These are phyloP conservation scores for Cucumis hystrix DNA, from an alignment of 306 rosid species.

Conservation along the genomic window DNA sequence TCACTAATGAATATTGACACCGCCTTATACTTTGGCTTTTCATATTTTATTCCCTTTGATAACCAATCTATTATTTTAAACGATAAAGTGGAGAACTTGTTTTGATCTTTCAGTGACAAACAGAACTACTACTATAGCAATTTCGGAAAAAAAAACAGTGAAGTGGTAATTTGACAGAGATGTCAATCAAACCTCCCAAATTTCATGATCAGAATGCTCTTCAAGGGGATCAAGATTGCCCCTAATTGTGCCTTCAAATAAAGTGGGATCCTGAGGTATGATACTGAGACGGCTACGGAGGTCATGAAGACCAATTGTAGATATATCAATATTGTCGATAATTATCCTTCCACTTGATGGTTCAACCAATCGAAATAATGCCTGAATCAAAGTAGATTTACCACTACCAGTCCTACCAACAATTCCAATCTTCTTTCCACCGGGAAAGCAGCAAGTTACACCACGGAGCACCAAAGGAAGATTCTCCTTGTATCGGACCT, in stretches of 20 bases:
- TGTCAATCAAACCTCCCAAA: conserved; percentile 64
- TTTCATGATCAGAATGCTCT: conserved; percentile 72
- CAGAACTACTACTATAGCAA: neutral
- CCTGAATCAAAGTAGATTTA: conserved; percentile 89
- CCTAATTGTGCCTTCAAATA: conserved; percentile 90
- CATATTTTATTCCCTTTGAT: neutral
- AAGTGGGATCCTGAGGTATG: conserved; percentile 94
- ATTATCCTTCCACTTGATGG: conserved; percentile 64
- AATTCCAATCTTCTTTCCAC: conserved; percentile 85
- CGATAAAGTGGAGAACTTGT: neutral
- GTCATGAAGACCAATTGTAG: conserved; percentile 74
- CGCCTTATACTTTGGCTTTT: neutral
- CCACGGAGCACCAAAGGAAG: conserved; percentile 86
- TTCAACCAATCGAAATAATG: conserved; percentile 78
- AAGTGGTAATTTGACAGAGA: neutral
- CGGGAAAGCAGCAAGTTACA: conserved; percentile 71
- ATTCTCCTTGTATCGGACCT: conserved; percentile 93
- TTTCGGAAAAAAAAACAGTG: neutral
- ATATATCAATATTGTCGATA: conserved; percentile 69
- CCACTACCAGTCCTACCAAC: conserved; percentile 98
- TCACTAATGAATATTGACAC: neutral
- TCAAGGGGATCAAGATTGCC: conserved; percentile 78
- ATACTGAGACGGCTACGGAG: conserved; percentile 82
- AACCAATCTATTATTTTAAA: neutral
- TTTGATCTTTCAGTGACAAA: neutral